Evolutionary conservation across 345 rosid genomes (phyloP), one percentile per base, ranked within the genome.

Genomic region (Camelina neglecta): DNA sequence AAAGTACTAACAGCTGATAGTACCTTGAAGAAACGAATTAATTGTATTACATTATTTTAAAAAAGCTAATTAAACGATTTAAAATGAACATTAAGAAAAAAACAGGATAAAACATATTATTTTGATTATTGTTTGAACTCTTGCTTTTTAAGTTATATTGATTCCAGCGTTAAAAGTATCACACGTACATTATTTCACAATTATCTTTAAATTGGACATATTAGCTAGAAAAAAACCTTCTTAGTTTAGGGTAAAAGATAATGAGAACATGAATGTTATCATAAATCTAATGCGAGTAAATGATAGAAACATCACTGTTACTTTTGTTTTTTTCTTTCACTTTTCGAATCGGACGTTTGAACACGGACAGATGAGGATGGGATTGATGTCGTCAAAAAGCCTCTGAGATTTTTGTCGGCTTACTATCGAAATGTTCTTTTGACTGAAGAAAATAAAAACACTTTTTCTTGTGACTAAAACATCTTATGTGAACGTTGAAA

Each of bases 331-430:
- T 4, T 11, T n/a, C 11, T 12, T 18, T 45, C 29, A 67, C 73
- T 60, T 67, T 75, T 67, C 26, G 45, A 68, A 51, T 59, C 68
- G 36, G 69, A 75, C 68, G 54, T 67, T 75, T 75, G 67, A 68
- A 75, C 74, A 75, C 74, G 74, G 35, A 60, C 69, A 39, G 63
- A 75, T 75, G 79, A 75, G 62, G 74, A 75, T 67, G 62, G 38
- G 68, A 60, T 33, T 73, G 63, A 60, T 75, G 74, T 21, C 55
- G 60, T 67, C 18, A 75, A 75, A 75, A 75, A 67, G 79, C 67
- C 50, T 58, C 67, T 60, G 73, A 60, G 73, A 67, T 59, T 49
- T 75, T 75, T 75, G 79, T 75, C 79, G 74, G 68, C 73, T 67
- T 55, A 44, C 62, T 18, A 75, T 48, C 26, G 50, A 67, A 75